These are phyloP conservation scores for Epichloe sylvatica DNA, from an alignment of 2,329 filamentous ascomycete genomes.

Conservation along the genomic window DNA sequence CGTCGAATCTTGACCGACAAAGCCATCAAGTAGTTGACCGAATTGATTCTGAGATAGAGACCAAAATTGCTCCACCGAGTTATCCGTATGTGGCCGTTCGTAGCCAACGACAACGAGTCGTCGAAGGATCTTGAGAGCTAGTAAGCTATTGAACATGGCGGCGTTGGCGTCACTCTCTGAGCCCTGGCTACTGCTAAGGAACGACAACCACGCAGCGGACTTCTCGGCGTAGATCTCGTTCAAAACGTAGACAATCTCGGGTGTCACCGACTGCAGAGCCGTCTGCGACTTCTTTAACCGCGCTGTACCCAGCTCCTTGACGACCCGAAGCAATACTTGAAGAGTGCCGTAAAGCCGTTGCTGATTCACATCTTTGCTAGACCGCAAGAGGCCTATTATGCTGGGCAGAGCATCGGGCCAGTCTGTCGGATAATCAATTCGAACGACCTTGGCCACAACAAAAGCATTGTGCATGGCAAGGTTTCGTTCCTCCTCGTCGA, in stretches of 20 bases:
- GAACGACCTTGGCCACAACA: conserved; percentile 72
- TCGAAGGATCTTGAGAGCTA: conserved; percentile 66
- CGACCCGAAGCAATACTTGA: conserved; percentile 65
- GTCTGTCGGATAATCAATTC: conserved; percentile 77
- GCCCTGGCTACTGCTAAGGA: conserved; percentile 42
- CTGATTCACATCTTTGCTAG: conserved; percentile 36
- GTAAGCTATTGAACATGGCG: conserved; percentile 62
- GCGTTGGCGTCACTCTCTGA: conserved; percentile 45
- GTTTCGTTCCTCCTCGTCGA: conserved; percentile 60
- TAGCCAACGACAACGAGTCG: conserved; percentile 70
- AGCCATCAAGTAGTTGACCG: conserved; percentile 52
- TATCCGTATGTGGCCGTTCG: conserved; percentile 67
- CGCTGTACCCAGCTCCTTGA: conserved; percentile 81
- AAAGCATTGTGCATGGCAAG: conserved; percentile 81
- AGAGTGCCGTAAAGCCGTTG: conserved; percentile 58
- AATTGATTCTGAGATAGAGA: conserved; percentile 62
- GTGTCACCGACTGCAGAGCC: conserved; percentile 62
- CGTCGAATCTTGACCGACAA: conserved; percentile 43
- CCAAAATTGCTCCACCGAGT: conserved; percentile 70
- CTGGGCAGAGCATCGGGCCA: conserved; percentile 55
- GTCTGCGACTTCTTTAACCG: conserved; percentile 61
- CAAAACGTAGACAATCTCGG: conserved; percentile 71
- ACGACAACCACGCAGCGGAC: conserved; percentile 53
- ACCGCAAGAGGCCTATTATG: conserved; percentile 52
- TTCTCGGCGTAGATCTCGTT: conserved; percentile 65